These are phyloP conservation scores for Pleurostoma richardsiae DNA, from an alignment of 2,329 filamentous ascomycete genomes.

Conservation along the genomic window DNA sequence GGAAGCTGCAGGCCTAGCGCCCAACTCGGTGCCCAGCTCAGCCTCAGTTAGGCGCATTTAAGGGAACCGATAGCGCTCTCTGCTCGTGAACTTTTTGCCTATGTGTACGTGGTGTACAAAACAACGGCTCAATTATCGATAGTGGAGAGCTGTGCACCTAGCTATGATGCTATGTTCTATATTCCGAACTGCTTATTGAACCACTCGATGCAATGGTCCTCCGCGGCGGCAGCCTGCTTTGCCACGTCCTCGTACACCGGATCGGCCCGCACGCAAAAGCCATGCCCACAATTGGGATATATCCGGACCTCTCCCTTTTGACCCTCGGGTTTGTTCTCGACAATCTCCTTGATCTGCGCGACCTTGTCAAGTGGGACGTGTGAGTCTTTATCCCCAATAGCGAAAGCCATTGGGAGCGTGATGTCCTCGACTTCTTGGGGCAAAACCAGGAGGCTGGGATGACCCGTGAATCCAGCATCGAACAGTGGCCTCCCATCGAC, in stretches of 20 bases:
- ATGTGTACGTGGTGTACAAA: neutral
- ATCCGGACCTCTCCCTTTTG: conserved; percentile 28
- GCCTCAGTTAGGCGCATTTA: too few relatives aligned
- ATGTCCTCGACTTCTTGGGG: conserved; percentile 42
- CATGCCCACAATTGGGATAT: conserved; percentile 33
- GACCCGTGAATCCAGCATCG: conserved; percentile 46
- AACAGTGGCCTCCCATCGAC: conserved; percentile 31
- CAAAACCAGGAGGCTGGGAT: conserved; percentile 43
- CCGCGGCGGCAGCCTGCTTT: conserved; percentile 20
- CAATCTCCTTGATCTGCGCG: conserved; percentile 23
- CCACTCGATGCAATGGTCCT: conserved; percentile 27
- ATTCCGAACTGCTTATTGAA: conserved; percentile 14
- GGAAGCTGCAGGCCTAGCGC: too few relatives aligned
- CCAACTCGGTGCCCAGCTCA: too few relatives aligned
- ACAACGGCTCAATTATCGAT: neutral
- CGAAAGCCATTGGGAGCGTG: conserved; percentile 37
- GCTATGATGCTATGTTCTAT: too few relatives aligned
- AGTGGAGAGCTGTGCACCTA: too few relatives aligned
- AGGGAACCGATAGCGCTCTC: too few relatives aligned
- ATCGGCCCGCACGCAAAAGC: conserved; percentile 32
- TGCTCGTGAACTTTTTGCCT: too few relatives aligned
- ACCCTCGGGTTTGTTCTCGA: conserved; percentile 25
- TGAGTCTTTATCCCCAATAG: conserved; percentile 38
- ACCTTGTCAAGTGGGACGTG: conserved; percentile 26
- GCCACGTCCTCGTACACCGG: conserved; percentile 14